phyloP scores from a whole-genome alignment of 2,329 filamentous ascomycete species.

The Eurotiales sp. region DNA sequence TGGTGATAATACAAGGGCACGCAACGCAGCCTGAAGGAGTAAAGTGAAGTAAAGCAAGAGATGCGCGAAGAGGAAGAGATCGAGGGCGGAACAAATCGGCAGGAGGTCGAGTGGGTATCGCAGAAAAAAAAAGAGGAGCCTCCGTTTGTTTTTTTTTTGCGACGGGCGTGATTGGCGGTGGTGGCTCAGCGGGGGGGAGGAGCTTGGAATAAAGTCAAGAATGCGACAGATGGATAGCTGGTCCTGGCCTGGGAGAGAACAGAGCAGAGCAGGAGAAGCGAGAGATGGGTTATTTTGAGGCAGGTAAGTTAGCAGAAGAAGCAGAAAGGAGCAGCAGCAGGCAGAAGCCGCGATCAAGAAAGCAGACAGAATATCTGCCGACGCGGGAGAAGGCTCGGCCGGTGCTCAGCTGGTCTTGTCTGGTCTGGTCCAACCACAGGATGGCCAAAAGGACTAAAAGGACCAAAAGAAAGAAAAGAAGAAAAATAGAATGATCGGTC shows the following conservation, averaged over 20 bases:
- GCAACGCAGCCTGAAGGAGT: constrained; percentile 6
- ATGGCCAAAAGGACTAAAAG: not conserved
- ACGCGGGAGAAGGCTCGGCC: not conserved
- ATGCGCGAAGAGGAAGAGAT: constrained; percentile 11
- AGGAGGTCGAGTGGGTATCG: constrained; percentile 9
- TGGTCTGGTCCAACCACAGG: not conserved
- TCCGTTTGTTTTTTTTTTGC: constrained; percentile 16
- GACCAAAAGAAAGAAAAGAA: too few species aligned
- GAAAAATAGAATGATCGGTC: too few species aligned
- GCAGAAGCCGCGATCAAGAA: constrained; percentile 2
- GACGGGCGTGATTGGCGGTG: constrained; percentile 18
- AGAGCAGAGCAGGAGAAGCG: not conserved
- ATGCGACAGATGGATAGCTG: constrained; percentile 6
- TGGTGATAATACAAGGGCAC: constrained; percentile 12
- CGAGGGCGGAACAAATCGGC: constrained; percentile 16
- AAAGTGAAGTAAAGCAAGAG: constrained; percentile 8
- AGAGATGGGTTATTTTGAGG: not conserved
- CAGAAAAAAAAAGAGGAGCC: constrained; percentile 11
- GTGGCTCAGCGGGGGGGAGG: constrained; percentile 6
- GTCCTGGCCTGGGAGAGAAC: not conserved
- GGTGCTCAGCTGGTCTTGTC: not conserved
- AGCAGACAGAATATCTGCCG: not conserved
- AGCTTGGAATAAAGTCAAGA: constrained; percentile 5
- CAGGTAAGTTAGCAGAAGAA: not conserved
- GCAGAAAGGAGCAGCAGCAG: too few species aligned